These are phyloP conservation scores for Aspergillus cavernicola DNA, from an alignment of 495 filamentous ascomycete species.

Conservation along the genomic window DNA sequence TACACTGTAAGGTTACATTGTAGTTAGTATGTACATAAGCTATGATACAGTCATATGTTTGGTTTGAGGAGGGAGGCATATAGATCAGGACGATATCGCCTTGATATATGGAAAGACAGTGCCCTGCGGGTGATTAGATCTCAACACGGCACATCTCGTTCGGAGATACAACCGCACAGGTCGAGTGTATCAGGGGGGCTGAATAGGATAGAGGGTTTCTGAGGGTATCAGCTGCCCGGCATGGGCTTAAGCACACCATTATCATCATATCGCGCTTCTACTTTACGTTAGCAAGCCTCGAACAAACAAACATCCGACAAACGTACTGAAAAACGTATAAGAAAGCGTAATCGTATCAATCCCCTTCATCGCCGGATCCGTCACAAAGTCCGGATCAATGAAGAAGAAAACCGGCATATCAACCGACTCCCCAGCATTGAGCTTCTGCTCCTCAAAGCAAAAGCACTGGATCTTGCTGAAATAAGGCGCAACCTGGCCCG, in stretches of 20 bases:
- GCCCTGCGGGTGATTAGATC: neutral
- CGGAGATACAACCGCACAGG: neutral
- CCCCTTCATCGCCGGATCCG: constrained; percentile 86
- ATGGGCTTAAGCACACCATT: constrained; percentile 61
- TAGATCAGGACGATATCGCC: neutral
- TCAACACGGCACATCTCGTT: neutral
- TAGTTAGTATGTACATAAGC: constrained; percentile 10
- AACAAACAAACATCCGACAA: neutral
- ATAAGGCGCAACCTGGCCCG: constrained; percentile 92
- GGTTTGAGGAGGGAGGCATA: constrained; percentile 3
- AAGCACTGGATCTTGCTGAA: constrained; percentile 99
- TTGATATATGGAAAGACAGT: neutral
- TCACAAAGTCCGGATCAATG: constrained; percentile 91
- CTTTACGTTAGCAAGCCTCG: constrained; percentile 16
- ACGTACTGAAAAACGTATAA: constrained; percentile 98
- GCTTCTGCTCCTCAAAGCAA: constrained; percentile 95
- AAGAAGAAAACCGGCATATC: constrained; percentile 99
- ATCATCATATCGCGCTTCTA: constrained; percentile 84
- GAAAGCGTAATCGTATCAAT: constrained; percentile 93
- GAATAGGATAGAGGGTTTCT: too few species aligned
- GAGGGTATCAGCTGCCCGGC: constrained; percentile 15
- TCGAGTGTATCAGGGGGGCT: neutral
- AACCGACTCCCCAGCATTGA: constrained; percentile 93
- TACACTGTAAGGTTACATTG: neutral
- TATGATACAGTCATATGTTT: constrained; percentile 8